These are phyloP conservation scores for Russula sp. DNA, from an alignment of 768 basidiomycete genomes.

Conservation along the genomic window DNA sequence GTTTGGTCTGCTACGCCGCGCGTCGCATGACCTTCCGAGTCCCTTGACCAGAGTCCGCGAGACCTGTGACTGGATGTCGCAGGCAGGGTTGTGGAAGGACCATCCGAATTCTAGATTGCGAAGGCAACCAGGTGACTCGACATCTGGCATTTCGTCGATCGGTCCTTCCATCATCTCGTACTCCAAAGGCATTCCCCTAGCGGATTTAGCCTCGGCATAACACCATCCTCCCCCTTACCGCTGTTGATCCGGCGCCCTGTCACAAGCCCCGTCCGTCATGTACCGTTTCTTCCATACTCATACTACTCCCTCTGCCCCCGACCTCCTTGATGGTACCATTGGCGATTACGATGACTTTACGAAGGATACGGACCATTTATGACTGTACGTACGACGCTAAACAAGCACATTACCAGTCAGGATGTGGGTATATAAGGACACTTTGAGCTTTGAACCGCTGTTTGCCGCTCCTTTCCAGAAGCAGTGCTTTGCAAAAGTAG, in stretches of 20 bases:
- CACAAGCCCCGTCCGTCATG: slow-evolving; percentile 11
- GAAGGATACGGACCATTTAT: slow-evolving; percentile 25
- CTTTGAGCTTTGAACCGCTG: slow-evolving; percentile 8
- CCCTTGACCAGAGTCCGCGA: slow-evolving; percentile 26
- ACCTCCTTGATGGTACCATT: slow-evolving; percentile 16
- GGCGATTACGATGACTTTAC: slow-evolving; percentile 20
- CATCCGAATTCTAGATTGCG: slow-evolving; percentile 32
- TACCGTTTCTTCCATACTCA: slow-evolving; percentile 18
- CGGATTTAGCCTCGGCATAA: slow-evolving; percentile 18
- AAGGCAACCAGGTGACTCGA: slow-evolving; percentile 23
- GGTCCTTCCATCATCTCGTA: slow-evolving; percentile 25
- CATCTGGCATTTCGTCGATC: slow-evolving; percentile 29
- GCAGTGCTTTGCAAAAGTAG: slow-evolving; percentile 6
- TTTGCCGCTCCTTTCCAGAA: not conserved
- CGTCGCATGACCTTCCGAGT: slow-evolving; percentile 28
- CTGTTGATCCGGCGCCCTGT: slow-evolving; percentile 22
- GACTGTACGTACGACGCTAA: slow-evolving; percentile 23
- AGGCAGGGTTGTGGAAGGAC: slow-evolving; percentile 33
- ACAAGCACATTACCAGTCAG: slow-evolving; percentile 17
- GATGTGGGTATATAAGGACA: slow-evolving; percentile 4
- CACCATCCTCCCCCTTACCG: slow-evolving; percentile 15
- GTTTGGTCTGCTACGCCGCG: slow-evolving; percentile 33
- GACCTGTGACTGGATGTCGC: slow-evolving; percentile 36
- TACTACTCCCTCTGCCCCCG: slow-evolving; percentile 12
- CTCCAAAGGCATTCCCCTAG: slow-evolving; percentile 23